phyloP scores from a whole-genome alignment of 192 early-diverging fungal species.

The Rhizoclosmatium sp. region DNA sequence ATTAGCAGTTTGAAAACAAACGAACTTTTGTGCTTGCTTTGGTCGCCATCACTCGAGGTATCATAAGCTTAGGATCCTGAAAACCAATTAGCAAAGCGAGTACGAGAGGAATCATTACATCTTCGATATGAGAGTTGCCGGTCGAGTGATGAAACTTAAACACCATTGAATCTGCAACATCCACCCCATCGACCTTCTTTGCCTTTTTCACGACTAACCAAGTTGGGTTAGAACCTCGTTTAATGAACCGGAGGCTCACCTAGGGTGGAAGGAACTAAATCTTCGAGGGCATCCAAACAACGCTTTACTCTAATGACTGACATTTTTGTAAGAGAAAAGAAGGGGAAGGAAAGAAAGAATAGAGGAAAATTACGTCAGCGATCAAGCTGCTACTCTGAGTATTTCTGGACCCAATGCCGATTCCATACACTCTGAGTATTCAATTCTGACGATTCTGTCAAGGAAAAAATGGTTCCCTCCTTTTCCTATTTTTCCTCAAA shows the following conservation, averaged over 20 bases:
- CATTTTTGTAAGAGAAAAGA: not conserved
- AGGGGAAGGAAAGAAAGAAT: no score
- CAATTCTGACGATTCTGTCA: no score
- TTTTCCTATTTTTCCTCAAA: no score
- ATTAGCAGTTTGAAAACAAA: not conserved
- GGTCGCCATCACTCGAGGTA: slow-evolving; percentile 16
- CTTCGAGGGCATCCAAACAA: not conserved
- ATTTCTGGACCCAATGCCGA: no score
- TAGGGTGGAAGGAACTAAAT: slow-evolving; percentile 1
- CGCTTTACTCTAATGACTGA: slow-evolving; percentile 21
- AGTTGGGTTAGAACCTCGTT: not conserved
- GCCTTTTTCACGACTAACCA: not conserved
- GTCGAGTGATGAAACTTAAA: slow-evolving; percentile 21
- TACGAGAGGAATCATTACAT: not conserved
- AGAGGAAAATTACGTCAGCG: no score
- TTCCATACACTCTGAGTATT: no score
- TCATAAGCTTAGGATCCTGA: slow-evolving; percentile 14
- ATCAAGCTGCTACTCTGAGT: no score
- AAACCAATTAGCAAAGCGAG: not conserved
- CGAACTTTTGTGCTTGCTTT: not conserved
- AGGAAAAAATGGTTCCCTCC: no score
- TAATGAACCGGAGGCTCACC: not conserved
- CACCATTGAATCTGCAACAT: not conserved
- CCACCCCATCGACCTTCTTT: not conserved
- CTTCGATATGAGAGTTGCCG: not conserved